Evolutionary conservation across 192 early-diverging fungal genomes (phyloP), one percentile per base, ranked within the genome.

Genomic region (Umbelopsis sp.): DNA sequence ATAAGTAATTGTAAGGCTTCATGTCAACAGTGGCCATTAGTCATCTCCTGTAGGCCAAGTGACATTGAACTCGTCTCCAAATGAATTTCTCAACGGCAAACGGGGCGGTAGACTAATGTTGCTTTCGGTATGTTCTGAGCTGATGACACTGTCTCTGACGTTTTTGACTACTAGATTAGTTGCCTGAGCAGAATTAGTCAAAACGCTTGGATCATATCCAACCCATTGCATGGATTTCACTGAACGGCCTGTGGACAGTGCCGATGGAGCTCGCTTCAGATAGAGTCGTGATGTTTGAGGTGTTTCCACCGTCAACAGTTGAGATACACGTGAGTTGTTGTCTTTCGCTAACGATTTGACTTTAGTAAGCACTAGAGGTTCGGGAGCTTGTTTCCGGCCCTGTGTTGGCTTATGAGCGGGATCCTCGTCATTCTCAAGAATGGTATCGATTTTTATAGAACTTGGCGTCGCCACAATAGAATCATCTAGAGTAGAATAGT

Each of bases 171-270:
- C 48, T 23, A 69, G 25, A 49, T 52, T n/a, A 22, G 25, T 2
- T 10, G 22, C 23, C 46, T 44, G 46, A 0, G 49, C 5, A 12
- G 11, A 35, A 12, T 12, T 25, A 1, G 30, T 20, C 7, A 12
- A 25, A 48, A 50, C 27, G 21, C 47, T 69, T 16, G 44, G 45
- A 3, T 69, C 67, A 33, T 25, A 69, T 1, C 67, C 67, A 3
- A 69, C 67, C 67, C 67, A 69, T 2, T 69, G 67, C 51, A 69
- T 49, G 15, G 67, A 69, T 44, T 33, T 30, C 4, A 69, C 67
- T 1, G 67, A 69, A 33, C 37, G 48, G 2, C 67, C 67, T 3
- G 47, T 41, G 15, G 67, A 69, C 12, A 16, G 33, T 15, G 45
- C 47, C 20, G 67, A 68, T 1, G 25, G 55, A 8, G 21, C 27